phyloP scores from a whole-genome alignment of 2,329 filamentous ascomycete genomes.

The Seiridium cupressi region DNA sequence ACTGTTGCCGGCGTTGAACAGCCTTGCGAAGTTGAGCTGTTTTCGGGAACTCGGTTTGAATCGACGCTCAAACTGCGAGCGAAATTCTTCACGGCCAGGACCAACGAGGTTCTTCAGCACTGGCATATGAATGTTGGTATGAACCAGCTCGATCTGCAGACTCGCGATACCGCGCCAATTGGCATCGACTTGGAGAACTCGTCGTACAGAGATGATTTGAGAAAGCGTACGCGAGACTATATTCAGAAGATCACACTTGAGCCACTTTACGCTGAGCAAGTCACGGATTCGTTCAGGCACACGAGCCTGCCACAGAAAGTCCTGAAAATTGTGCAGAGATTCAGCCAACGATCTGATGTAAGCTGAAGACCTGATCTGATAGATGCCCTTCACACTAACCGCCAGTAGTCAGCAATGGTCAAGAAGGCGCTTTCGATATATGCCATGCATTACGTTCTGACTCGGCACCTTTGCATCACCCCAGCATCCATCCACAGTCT shows the following conservation, averaged over 20 bases:
- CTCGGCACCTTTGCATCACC: constrained; percentile 53
- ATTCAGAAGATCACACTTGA: constrained; percentile 47
- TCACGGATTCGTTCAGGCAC: constrained; percentile 45
- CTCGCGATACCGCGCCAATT: constrained; percentile 45
- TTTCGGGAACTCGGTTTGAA: constrained; percentile 43
- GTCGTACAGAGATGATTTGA: constrained; percentile 42
- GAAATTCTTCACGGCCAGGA: constrained; percentile 51
- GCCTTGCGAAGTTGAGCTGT: constrained; percentile 45
- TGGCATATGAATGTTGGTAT: constrained; percentile 43
- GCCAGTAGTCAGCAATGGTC: constrained; percentile 43
- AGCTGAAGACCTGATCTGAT: constrained; percentile 14
- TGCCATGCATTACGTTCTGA: constrained; percentile 56
- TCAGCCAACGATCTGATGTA: constrained; percentile 43
- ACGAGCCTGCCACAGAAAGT: constrained; percentile 46
- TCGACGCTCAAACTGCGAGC: constrained; percentile 46
- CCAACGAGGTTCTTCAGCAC: constrained; percentile 47
- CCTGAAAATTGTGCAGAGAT: constrained; percentile 46
- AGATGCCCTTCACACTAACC: background rate
- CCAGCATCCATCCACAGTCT: constrained; percentile 39
- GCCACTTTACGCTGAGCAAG: constrained; percentile 45
- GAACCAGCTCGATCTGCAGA: constrained; percentile 38
- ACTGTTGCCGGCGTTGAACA: constrained; percentile 37
- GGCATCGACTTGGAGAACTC: constrained; percentile 44
- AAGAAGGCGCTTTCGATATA: constrained; percentile 53
- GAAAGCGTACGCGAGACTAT: constrained; percentile 46